phyloP scores from a whole-genome alignment of 1,284 basidiomycete genomes.

The Veloporphyrellus conicus region DNA sequence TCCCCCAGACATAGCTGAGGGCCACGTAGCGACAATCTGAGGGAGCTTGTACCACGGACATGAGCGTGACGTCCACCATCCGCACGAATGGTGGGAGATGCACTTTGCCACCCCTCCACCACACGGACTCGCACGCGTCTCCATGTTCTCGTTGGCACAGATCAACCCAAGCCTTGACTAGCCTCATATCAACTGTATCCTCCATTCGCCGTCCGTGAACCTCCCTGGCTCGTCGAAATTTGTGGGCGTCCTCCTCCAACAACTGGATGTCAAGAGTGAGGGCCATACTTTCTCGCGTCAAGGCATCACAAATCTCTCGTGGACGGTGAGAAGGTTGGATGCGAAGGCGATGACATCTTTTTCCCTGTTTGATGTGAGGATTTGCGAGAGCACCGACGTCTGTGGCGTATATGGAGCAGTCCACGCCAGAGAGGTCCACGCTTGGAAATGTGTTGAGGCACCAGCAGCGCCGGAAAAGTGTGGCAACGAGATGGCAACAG shows the following conservation, averaged over 20 bases:
- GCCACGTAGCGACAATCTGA: not conserved
- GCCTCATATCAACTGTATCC: not conserved
- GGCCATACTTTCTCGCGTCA: not conserved
- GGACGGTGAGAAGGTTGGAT: not conserved
- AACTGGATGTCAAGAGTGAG: not conserved
- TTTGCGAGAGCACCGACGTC: not conserved
- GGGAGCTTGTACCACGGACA: not conserved
- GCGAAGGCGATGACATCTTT: not conserved
- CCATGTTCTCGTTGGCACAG: not conserved
- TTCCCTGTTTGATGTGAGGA: not conserved
- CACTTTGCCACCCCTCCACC: not conserved
- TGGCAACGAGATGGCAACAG: not conserved
- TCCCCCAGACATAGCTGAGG: not conserved
- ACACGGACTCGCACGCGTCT: not conserved
- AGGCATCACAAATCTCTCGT: not conserved
- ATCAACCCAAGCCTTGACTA: not conserved
- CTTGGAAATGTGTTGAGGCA: not conserved
- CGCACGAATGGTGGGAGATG: not conserved
- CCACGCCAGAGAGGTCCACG: not conserved
- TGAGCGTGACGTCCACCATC: not conserved
- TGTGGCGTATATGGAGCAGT: not conserved
- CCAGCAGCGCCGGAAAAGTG: not conserved
- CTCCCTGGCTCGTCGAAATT: not conserved
- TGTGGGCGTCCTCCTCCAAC: not conserved
- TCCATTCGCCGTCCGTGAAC: not conserved